phyloP scores from a whole-genome alignment of 1,139 yeast species.

The Lodderomyces elongisporus region DNA sequence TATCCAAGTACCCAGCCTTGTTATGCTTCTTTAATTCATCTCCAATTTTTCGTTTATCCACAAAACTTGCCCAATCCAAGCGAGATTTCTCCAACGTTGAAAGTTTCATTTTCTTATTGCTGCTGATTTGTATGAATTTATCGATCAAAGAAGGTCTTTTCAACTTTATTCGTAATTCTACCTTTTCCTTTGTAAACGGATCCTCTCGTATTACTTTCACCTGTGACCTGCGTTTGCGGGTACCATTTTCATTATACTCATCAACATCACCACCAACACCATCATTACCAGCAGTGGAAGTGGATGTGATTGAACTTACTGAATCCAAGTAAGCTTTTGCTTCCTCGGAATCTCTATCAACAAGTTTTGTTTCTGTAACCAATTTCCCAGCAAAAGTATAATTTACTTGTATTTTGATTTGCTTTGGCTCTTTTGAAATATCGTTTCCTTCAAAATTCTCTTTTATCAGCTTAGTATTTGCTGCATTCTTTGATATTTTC shows the following conservation, averaged over 20 bases:
- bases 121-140: conserved; percentile 35
- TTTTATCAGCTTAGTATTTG: conserved; percentile 10
- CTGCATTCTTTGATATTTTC: conserved; percentile 19
- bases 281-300: too few relatives aligned
- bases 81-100: conserved; percentile 91
- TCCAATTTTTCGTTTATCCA: conserved; percentile 75
- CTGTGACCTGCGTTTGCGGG: conserved; percentile 17
- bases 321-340: conserved; percentile 76
- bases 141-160: conserved; percentile 78
- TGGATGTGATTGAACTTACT: conserved; percentile 27
- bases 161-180: conserved; percentile 34
- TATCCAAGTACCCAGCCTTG: conserved; percentile 75
- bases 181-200: conserved; percentile 27
- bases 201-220: conserved; percentile 36
- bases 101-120: conserved; percentile 45
- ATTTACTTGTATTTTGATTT: conserved; percentile 66
- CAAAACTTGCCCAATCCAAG: conserved; percentile 93
- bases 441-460: conserved; percentile 3
- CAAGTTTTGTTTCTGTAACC: conserved; percentile 71
- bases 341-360: conserved; percentile 74
- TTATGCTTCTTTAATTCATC: conserved; percentile 79
- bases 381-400: conserved; percentile 89
- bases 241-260: conserved; percentile 3
- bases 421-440: conserved; percentile 28
- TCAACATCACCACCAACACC: too few relatives aligned